Evolutionary conservation across 2,329 filamentous ascomycete genomes (phyloP).

Genomic region (Coleophoma eucalyptorum): DNA sequence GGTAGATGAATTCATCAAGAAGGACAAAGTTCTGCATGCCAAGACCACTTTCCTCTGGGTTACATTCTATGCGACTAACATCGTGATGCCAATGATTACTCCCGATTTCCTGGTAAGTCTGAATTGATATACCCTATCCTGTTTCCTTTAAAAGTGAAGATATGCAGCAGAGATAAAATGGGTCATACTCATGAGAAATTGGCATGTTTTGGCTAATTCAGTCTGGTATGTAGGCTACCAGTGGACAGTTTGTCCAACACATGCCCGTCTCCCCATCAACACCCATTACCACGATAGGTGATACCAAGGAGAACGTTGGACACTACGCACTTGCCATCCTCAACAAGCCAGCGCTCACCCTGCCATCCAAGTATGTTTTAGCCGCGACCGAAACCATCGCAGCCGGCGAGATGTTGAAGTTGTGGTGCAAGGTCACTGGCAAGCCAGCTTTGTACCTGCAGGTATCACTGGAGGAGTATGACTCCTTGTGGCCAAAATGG

Average conservation of each 20-base stretch:
- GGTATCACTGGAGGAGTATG: constrained; percentile 22
- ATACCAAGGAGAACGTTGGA: constrained; percentile 28
- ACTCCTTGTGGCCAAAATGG: constrained; percentile 25
- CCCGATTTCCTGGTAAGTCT: constrained; percentile 19
- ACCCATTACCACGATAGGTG: constrained; percentile 26
- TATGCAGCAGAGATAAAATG: background rate
- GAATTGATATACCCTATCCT: background rate
- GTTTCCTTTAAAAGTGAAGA: background rate
- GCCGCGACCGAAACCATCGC: constrained; percentile 20
- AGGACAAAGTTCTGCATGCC: constrained; percentile 12
- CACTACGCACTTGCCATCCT: constrained; percentile 29
- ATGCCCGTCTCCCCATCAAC: constrained; percentile 19
- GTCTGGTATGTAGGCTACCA: constrained; percentile 11
- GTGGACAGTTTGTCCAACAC: constrained; percentile 27
- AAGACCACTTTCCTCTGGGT: constrained; percentile 8
- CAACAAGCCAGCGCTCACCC: constrained; percentile 25
- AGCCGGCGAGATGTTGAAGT: constrained; percentile 23
- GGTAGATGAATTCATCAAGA: constrained; percentile 27
- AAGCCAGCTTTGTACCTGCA: constrained; percentile 22
- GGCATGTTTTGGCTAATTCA: background rate
- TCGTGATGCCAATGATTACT: constrained; percentile 21
- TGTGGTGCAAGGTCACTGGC: constrained; percentile 25
- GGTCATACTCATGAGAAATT: background rate
- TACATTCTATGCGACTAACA: constrained; percentile 2
- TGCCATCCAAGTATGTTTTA: constrained; percentile 25